phyloP scores from a whole-genome alignment of 306 rosid genomes.

The Ziziphus jujuba region DNA sequence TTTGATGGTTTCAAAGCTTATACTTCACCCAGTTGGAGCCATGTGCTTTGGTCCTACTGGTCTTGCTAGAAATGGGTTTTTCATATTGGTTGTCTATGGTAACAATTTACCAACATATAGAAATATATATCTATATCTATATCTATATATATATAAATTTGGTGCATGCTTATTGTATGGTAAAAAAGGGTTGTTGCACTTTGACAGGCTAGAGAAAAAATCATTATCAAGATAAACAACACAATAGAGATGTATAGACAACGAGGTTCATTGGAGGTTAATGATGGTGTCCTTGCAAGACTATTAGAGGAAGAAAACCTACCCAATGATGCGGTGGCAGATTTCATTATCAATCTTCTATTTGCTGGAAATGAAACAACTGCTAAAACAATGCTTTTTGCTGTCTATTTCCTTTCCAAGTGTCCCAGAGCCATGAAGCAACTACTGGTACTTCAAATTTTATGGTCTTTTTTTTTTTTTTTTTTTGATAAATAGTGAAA shows the following conservation, averaged over 20 bases:
- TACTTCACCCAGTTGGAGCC: not conserved
- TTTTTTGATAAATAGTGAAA: too few species aligned
- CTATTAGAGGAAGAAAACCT: slow-evolving; percentile 74
- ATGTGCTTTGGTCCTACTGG: not conserved
- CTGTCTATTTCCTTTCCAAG: slow-evolving; percentile 80
- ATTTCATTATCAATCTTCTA: slow-evolving; percentile 90
- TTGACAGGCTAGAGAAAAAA: slow-evolving; percentile 77
- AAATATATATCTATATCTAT: too few species aligned
- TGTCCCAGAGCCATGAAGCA: slow-evolving; percentile 72
- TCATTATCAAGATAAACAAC: slow-evolving; percentile 66
- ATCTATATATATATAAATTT: too few species aligned
- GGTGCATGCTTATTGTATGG: too few species aligned
- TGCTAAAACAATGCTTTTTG: slow-evolving; percentile 93
- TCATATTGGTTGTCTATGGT: too few species aligned
- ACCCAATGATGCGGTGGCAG: slow-evolving; percentile 70
- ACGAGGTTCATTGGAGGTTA: slow-evolving; percentile 33
- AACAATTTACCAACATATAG: too few species aligned
- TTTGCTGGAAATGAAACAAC: slow-evolving; percentile 97
- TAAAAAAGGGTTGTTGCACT: not conserved
- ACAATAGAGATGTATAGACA: slow-evolving; percentile 53
- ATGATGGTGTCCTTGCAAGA: slow-evolving; percentile 69
- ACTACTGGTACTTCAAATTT: slow-evolving; percentile 44
- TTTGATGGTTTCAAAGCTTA: too few species aligned
- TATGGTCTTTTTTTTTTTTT: too few species aligned
- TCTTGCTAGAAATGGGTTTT: not conserved